A percentile compares a stretch with the other conserved stretches of the same genome.
Evolutionary conservation across 345 rosid genomes (phyloP).

Genomic region (Eucalyptus virginea): DNA sequence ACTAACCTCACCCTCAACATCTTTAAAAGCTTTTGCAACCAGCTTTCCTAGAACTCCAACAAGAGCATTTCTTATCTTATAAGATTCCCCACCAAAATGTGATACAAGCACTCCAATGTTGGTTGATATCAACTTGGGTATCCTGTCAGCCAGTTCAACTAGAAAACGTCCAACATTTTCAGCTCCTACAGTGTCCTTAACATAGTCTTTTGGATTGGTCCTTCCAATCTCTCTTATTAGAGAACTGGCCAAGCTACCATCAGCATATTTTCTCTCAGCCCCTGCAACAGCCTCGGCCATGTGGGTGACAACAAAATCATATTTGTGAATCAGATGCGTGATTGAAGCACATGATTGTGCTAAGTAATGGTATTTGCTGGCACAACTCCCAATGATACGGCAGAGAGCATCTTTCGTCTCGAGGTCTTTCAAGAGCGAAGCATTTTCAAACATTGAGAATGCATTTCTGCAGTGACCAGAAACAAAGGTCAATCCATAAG

Average conservation of each 20-base stretch:
- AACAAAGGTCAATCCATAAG: background rate
- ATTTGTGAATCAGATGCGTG: slow-evolving; percentile 79
- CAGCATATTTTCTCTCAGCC: slow-evolving; percentile 88
- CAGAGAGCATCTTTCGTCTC: slow-evolving; percentile 85
- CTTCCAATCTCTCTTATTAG: slow-evolving; percentile 89
- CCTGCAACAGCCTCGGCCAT: slow-evolving; percentile 90
- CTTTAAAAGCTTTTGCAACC: slow-evolving; percentile 78
- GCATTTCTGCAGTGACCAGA: slow-evolving; percentile 43
- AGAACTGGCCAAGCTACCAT: slow-evolving; percentile 81
- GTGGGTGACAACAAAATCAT: slow-evolving; percentile 77
- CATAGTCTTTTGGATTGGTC: slow-evolving; percentile 74
- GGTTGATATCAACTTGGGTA: slow-evolving; percentile 74
- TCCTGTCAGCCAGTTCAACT: slow-evolving; percentile 84
- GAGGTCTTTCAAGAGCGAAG: slow-evolving; percentile 46
- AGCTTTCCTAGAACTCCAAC: slow-evolving; percentile 85
- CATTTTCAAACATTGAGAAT: slow-evolving; percentile 71
- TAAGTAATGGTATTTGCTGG: slow-evolving; percentile 68
- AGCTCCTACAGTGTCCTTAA: slow-evolving; percentile 86
- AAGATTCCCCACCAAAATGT: slow-evolving; percentile 97
- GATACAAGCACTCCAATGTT: slow-evolving; percentile 83
- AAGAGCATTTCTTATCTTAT: slow-evolving; percentile 88
- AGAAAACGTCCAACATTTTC: slow-evolving; percentile 95
- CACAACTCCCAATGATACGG: slow-evolving; percentile 74
- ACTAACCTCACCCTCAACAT: slow-evolving; percentile 69
- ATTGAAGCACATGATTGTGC: slow-evolving; percentile 84